Conservation (phyloP, 1,284 basidiomycete genomes). For the Marasmius tenuissimus region DNA sequence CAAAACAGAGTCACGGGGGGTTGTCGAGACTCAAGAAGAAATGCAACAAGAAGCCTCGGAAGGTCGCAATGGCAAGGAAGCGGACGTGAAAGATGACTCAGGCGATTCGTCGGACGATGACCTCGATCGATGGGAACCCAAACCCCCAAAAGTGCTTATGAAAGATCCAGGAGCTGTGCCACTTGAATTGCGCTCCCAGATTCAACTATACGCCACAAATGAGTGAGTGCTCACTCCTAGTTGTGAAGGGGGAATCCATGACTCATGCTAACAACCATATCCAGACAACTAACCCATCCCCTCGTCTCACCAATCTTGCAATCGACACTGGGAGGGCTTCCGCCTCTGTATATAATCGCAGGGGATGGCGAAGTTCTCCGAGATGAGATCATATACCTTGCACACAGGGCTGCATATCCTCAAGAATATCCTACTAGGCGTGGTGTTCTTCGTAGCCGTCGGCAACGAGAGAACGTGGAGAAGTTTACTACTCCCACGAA, state of each 20-base stretch:
- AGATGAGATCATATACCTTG: constrained; percentile 82
- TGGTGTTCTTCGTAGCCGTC: constrained; percentile 49
- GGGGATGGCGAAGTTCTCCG: constrained; percentile 80
- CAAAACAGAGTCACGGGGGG: constrained; percentile 9
- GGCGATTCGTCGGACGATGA: constrained; percentile 18
- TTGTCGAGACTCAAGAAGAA: constrained; percentile 33
- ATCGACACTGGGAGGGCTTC: constrained; percentile 81
- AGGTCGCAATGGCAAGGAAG: neutral
- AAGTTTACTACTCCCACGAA: constrained; percentile 70
- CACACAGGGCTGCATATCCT: constrained; percentile 84
- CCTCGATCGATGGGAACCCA: constrained; percentile 49
- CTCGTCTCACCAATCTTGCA: constrained; percentile 77
- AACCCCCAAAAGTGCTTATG: constrained; percentile 61
- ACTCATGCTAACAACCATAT: neutral
- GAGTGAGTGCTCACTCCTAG: constrained; percentile 39
- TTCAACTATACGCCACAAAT: constrained; percentile 84
- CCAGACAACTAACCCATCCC: constrained; percentile 76
- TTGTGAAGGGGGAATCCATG: neutral
- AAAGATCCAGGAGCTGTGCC: constrained; percentile 44
- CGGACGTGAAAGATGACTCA: neutral
- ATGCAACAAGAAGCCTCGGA: constrained; percentile 29
- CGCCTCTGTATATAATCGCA: constrained; percentile 77
- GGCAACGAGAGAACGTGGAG: constrained; percentile 54
- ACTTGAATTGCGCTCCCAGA: constrained; percentile 61
- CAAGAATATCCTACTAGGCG: constrained; percentile 64